Conservation (phyloP, 2,329 filamentous ascomycete species). For the Colletotrichum limetticola region DNA sequence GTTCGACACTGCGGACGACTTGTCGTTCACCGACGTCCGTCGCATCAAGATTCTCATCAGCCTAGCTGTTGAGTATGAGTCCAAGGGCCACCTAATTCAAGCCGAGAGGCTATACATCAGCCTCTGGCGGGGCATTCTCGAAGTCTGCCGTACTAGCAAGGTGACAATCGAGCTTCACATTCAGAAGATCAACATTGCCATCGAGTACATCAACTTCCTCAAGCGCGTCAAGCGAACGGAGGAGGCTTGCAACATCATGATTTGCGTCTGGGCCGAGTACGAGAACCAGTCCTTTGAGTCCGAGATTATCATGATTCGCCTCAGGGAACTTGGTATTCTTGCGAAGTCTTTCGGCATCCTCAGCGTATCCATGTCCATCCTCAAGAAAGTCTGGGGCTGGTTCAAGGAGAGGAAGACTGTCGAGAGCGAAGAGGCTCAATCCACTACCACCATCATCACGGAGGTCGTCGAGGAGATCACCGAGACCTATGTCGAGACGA, state of each 20-base stretch:
- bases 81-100: slow-evolving; percentile 43
- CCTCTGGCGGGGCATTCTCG: slow-evolving; percentile 51
- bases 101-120: slow-evolving; percentile 52
- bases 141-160: slow-evolving; percentile 43
- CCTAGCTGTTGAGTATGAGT: slow-evolving; percentile 48
- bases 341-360: slow-evolving; percentile 48
- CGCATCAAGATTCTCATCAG: slow-evolving; percentile 48
- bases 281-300: slow-evolving; percentile 47
- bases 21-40: slow-evolving; percentile 45
- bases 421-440: slow-evolving; percentile 45
- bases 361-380: slow-evolving; percentile 45
- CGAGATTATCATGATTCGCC: slow-evolving; percentile 46
- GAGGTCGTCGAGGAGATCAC: slow-evolving; percentile 52
- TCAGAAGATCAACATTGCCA: slow-evolving; percentile 49
- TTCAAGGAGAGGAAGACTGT: slow-evolving; percentile 47
- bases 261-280: slow-evolving; percentile 54
- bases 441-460: slow-evolving; percentile 49
- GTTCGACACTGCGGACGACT: slow-evolving; percentile 47
- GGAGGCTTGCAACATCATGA: slow-evolving; percentile 51
- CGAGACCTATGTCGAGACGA: slow-evolving; percentile 45
- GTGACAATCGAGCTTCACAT: slow-evolving; percentile 47
- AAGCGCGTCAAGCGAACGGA: slow-evolving; percentile 43
- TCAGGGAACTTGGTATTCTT: slow-evolving; percentile 47
- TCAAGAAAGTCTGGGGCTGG: slow-evolving; percentile 51
- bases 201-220: slow-evolving; percentile 50